These are phyloP conservation scores for Epichloe gansuensis DNA, from an alignment of 2,329 filamentous ascomycete species.

Conservation along the genomic window DNA sequence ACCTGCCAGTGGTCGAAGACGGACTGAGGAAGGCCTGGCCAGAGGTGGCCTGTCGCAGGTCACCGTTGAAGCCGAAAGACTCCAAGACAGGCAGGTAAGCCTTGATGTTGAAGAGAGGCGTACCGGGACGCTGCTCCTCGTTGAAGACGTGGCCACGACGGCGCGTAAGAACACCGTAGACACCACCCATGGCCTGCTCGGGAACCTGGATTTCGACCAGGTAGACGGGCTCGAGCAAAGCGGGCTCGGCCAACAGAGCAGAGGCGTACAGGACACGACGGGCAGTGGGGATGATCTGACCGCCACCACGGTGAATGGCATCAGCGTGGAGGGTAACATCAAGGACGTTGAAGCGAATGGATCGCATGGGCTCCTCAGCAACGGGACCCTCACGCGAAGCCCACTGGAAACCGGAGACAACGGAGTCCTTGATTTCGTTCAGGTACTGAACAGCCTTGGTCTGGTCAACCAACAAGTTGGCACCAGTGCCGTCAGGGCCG, in stretches of 20 bases:
- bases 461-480: constrained; percentile 98
- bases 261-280: constrained; percentile 96
- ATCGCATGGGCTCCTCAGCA: constrained; percentile 96
- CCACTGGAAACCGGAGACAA: constrained; percentile 99
- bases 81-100: constrained; percentile 93
- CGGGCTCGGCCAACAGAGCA: constrained; percentile 79
- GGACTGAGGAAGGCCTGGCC: constrained; percentile 97
- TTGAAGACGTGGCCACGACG: constrained; percentile 97
- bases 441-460: constrained; percentile 99
- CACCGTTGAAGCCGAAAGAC: constrained; percentile 97
- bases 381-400: constrained; percentile 94
- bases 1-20: constrained; percentile 99
- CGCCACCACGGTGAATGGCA: constrained; percentile 98
- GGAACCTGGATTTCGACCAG: constrained; percentile 98
- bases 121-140: constrained; percentile 96
- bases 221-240: constrained; percentile 94
- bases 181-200: constrained; percentile 98
- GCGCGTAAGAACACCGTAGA: constrained; percentile 97
- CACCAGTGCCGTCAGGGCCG: constrained; percentile 91
- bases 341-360: constrained; percentile 95
- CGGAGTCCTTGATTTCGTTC: constrained; percentile 99
- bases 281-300: constrained; percentile 95
- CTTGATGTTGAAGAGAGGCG: constrained; percentile 99
- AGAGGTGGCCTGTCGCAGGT: constrained; percentile 84
- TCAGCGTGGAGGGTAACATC: constrained; percentile 99